Conservation (phyloP, 2,329 filamentous ascomycete genomes). For the Metarhizium sp. region DNA sequence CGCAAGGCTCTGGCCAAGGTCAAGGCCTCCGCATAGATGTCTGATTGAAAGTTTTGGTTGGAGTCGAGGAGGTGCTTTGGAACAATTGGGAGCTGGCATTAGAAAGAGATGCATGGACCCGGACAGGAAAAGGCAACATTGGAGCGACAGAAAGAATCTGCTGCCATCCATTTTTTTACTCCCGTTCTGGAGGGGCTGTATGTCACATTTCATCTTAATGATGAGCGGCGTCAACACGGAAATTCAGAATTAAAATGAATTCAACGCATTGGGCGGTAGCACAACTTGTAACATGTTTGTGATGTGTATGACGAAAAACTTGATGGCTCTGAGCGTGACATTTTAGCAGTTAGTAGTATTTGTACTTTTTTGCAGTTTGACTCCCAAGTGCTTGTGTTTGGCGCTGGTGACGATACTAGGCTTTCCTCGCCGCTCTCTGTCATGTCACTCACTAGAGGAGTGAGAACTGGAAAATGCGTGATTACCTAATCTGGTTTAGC, state of each 20-base stretch:
- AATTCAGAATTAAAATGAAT: conserved; percentile 40
- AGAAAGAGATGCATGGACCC: conserved; percentile 27
- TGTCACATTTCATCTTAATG: conserved; percentile 49
- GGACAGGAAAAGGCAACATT: conserved; percentile 22
- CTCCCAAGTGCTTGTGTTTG: too few relatives aligned
- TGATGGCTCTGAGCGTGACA: background rate
- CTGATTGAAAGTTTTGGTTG: conserved; percentile 25
- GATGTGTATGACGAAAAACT: conserved; percentile 2
- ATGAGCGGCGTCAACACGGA: conserved; percentile 61
- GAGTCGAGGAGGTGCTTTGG: conserved; percentile 16
- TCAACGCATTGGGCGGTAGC: conserved; percentile 23
- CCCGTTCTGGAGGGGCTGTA: conserved; percentile 52
- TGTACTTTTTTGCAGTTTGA: too few relatives aligned
- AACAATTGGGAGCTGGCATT: conserved; percentile 25
- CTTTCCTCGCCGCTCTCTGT: background rate
- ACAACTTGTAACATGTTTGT: conserved; percentile 12
- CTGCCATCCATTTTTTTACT: conserved; percentile 40
- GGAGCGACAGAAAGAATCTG: conserved; percentile 24
- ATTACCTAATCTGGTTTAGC: conserved; percentile 33
- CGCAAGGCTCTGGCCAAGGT: conserved; percentile 93
- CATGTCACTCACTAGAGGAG: conserved; percentile 1
- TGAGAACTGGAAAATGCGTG: conserved; percentile 11
- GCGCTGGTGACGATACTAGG: background rate
- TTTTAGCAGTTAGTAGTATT: too few relatives aligned
- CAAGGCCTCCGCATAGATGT: conserved; percentile 63